Evolutionary conservation across 345 rosid genomes (phyloP), one percentile per base, ranked within the genome.

Genomic region (Orychophragmus violaceus): DNA sequence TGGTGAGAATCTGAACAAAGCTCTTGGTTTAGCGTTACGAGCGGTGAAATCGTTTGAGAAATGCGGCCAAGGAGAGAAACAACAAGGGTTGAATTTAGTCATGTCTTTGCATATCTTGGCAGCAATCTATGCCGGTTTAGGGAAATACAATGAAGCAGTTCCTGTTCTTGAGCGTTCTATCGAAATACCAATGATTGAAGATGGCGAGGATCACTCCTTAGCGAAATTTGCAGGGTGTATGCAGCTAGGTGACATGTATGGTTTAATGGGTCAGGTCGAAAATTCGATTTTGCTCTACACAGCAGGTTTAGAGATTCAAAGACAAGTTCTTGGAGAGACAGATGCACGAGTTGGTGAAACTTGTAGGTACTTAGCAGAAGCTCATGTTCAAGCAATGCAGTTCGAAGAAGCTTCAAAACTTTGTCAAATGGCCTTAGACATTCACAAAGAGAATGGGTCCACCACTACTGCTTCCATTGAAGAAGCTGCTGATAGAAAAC

Each of bases 141-240:
- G 94, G 44, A 80, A 75, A 25, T 82, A 81, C 50, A 68, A 53
- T 5, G 87, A 87, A 25, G 96, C 97, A 0, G 83, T 93, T 48
- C 95, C 96, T 1, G 71, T 87, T 81, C 97, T 93, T 19, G 95
- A 93, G 75, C 84, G 82, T 3, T 88, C 99, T 1, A 85, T 88
- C 23, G 88, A 88, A 33, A 88, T 90, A 54, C 94, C 92, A 0
- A 79, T 72, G 37, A 76, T 93, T 23, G 92, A 93, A 45, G 84
- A 85, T 48, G 91, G 99, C 0, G 89, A 84, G 71, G 79, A 75
- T 56, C 97, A 93, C 59, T 87, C 92, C 2, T 83, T 93, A 6
- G 99, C 99, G 17, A 93, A 93, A 70, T 93, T 93, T 45, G 85
- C 96, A 2, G 96, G 99, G 27, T 93, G 97, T 60, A 93, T 93